Base-by-base conservation (phyloP, 164 flowering plant genomes). In the Magnolia changhungtana region DNA sequence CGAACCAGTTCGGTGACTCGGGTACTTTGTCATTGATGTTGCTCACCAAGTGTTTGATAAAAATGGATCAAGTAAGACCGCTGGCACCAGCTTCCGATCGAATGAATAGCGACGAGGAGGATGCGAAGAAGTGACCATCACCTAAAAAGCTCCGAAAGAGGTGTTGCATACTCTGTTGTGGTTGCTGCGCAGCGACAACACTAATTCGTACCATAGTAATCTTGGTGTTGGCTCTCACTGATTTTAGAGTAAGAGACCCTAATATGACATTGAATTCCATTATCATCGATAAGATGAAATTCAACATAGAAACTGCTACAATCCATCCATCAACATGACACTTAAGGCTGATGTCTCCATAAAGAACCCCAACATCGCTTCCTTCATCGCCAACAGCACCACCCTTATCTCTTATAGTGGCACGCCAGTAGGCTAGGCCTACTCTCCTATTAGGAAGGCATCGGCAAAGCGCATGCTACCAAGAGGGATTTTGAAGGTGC, bases 201-300 rank as follows among this genome's bases (percentile, higher is more conserved):
- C 37, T 86, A 8, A 68, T 88, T 27, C 27, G 75, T 0, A 79
- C 64, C 51, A 78, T 83, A 8, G n/a, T 72, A 8, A 9, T 79
- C 24, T 3, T 85, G 1, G 52, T 85, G 0, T 87, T 91, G n/a
- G 74, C 66, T 2, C 81, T 88, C 75, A 90, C 92, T 4, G 81
- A 88, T 11, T 88, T 91, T 58, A 81, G 72, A 7, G 72, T 86
- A 2, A 82, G 78, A 23, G 81, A 82, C 27, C 93, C 93, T 0
- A 24, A 31, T 13, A 78, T 89, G 23, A 72, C 50, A 58, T 37
- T 81, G 77, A 84, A 83, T 37, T 67, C 72, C 45, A 23, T 79
- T 3, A 29, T 13, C 68, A 1, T 76, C 20, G 73, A 63, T 45
- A 2, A 50, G 45, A 5, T 11, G 71, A 21, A 20, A 4, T 64